Evolutionary conservation across 2,329 filamentous ascomycete genomes (phyloP).

Genomic region (Penicillium sp.): DNA sequence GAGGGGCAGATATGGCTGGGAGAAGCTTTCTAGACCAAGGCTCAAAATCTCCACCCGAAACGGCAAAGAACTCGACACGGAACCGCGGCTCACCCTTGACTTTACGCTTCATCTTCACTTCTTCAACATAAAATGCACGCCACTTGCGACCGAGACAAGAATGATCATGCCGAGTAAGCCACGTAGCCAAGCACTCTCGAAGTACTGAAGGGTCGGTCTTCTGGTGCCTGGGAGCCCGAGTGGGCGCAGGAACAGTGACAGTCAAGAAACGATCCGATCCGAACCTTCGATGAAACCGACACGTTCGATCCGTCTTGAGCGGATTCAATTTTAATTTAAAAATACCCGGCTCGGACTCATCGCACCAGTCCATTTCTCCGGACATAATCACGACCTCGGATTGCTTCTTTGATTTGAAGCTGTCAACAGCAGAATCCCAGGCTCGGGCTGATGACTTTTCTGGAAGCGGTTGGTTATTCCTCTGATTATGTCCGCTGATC

Average conservation of each 20-base stretch:
- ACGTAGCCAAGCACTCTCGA: conserved; percentile 38
- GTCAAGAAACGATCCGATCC: conserved; percentile 50
- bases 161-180: conserved; percentile 43
- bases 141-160: conserved; percentile 46
- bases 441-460: conserved; percentile 32
- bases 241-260: conserved; percentile 37
- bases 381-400: conserved; percentile 43
- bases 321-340: conserved; percentile 45
- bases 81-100: conserved; percentile 26
- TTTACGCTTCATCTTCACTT: conserved; percentile 37
- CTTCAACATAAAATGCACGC: conserved; percentile 48
- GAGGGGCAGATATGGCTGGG: conserved; percentile 21
- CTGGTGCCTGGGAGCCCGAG: conserved; percentile 29
- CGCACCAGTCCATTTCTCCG: conserved; percentile 43
- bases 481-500: conserved; percentile 28
- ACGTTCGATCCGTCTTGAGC: conserved; percentile 44
- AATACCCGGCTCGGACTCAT: conserved; percentile 32
- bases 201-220: conserved; percentile 26
- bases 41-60: conserved; percentile 45
- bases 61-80: conserved; percentile 46
- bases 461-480: conserved; percentile 26
- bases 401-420: conserved; percentile 35
- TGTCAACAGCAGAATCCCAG: conserved; percentile 37
- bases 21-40: conserved; percentile 4
- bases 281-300: conserved; percentile 49